Conservation (phyloP, 371 early-diverging fungal genomes). For the Blakeslea trispora region DNA sequence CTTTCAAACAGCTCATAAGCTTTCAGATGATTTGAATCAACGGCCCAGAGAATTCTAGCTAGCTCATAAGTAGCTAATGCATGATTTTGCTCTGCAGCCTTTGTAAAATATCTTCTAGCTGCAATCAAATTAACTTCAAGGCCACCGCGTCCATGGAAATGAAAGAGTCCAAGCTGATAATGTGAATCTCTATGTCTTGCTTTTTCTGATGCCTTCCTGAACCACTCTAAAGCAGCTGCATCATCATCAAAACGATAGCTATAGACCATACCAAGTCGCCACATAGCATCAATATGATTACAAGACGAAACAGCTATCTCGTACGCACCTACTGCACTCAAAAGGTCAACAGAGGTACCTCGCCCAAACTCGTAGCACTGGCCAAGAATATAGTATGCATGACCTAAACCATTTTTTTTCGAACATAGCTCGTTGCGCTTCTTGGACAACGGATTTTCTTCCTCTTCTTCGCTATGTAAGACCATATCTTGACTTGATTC, state of each 20-base stretch:
- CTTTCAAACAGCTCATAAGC: constrained; percentile 20
- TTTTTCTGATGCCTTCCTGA: constrained; percentile 30
- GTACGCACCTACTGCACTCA: constrained; percentile 16
- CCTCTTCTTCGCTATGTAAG: not conserved
- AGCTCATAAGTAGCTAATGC: constrained; percentile 31
- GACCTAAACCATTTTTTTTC: constrained; percentile 10
- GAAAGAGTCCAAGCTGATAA: constrained; percentile 37
- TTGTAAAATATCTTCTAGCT: constrained; percentile 32
- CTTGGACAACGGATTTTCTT: not conserved
- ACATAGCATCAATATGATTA: constrained; percentile 28
- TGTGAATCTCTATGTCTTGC: constrained; percentile 31
- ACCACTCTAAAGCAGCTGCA: constrained; percentile 32
- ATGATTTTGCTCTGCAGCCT: constrained; percentile 37
- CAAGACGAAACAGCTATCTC: constrained; percentile 8
- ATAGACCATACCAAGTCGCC: constrained; percentile 25
- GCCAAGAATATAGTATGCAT: constrained; percentile 25
- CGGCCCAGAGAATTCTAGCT: constrained; percentile 31
- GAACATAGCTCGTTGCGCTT: not conserved
- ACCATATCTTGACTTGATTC: not conserved
- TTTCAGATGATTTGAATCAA: constrained; percentile 15
- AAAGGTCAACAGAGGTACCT: constrained; percentile 5
- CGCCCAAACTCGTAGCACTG: constrained; percentile 27
- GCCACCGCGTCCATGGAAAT: constrained; percentile 29
- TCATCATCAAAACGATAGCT: constrained; percentile 20
- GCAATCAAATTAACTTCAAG: constrained; percentile 28